A percentile compares a stretch with the other conserved stretches of the same genome.
Evolutionary conservation across 78 protist species (phyloP).

Genomic region (Chrysochromulina parva): DNA sequence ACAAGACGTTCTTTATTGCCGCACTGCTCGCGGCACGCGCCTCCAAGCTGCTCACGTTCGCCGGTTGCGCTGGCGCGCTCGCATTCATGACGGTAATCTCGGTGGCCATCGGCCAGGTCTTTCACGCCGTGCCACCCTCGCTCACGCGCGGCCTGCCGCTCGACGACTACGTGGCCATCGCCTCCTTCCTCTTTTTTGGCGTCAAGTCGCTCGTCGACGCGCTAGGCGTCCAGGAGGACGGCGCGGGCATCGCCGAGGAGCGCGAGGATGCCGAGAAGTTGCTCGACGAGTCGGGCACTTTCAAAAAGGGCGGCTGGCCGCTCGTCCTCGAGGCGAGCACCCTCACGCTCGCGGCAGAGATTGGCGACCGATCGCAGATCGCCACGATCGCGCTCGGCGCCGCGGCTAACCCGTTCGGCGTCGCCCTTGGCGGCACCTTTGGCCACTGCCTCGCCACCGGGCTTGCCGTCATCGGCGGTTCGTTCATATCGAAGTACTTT

Average conservation of each 20-base stretch:
- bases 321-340: conserved; percentile 7
- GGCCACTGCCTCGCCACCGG: conserved; percentile 11
- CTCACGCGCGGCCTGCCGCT: background rate
- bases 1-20: conserved; percentile 84
- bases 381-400: conserved; percentile 18
- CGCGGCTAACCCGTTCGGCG: background rate
- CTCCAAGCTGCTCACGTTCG: conserved; percentile 4
- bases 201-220: background rate
- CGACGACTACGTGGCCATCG: conserved; percentile 12
- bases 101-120: conserved; percentile 4
- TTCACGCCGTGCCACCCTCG: background rate
- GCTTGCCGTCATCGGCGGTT: background rate
- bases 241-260: background rate
- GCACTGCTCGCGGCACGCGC: conserved; percentile 5
- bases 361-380: conserved; percentile 22
- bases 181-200: conserved; percentile 13
- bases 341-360: background rate
- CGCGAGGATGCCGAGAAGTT: background rate
- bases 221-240: background rate
- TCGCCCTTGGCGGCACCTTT: background rate
- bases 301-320: background rate
- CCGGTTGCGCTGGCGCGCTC: conserved; percentile 9
- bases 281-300: background rate
- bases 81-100: conserved; percentile 4
- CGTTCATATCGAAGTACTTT: background rate